Evolutionary conservation across 768 basidiomycete genomes (phyloP).

Genomic region (Collybiopsis confluens): DNA sequence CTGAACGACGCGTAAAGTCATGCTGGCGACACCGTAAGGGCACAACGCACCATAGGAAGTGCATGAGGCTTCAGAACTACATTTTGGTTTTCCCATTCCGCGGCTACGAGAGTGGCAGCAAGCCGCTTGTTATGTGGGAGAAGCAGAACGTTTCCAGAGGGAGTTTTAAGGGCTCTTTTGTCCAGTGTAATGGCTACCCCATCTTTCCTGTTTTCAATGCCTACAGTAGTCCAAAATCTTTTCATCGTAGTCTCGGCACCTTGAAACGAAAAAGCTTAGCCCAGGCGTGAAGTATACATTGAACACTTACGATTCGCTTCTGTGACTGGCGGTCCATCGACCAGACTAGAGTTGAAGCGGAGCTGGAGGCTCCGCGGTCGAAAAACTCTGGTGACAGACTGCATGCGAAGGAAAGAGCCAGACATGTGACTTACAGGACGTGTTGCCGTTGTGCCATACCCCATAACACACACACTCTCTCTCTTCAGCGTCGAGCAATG

Average conservation of each 20-base stretch:
- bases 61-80: constrained; percentile 84
- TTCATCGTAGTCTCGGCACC: constrained; percentile 84
- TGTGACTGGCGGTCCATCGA: constrained; percentile 45
- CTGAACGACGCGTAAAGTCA: constrained; percentile 34
- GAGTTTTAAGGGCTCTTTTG: constrained; percentile 82
- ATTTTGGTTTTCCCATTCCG: constrained; percentile 96
- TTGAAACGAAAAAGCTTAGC: constrained; percentile 24
- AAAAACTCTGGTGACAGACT: background rate
- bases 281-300: background rate
- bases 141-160: constrained; percentile 69
- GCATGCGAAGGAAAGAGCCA: background rate
- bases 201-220: constrained; percentile 48
- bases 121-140: constrained; percentile 68
- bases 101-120: constrained; percentile 80
- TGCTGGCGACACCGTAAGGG: constrained; percentile 6
- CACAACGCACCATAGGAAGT: constrained; percentile 73
- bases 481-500: background rate
- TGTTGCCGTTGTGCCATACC: background rate
- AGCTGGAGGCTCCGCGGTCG: background rate
- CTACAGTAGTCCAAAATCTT: constrained; percentile 94
- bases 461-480: background rate
- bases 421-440: background rate
- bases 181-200: constrained; percentile 70
- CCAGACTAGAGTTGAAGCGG: constrained; percentile 22
- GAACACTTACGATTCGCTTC: constrained; percentile 61